These are phyloP conservation scores for Aspergillus ustus DNA, from an alignment of 2,329 filamentous ascomycete genomes.

Conservation along the genomic window DNA sequence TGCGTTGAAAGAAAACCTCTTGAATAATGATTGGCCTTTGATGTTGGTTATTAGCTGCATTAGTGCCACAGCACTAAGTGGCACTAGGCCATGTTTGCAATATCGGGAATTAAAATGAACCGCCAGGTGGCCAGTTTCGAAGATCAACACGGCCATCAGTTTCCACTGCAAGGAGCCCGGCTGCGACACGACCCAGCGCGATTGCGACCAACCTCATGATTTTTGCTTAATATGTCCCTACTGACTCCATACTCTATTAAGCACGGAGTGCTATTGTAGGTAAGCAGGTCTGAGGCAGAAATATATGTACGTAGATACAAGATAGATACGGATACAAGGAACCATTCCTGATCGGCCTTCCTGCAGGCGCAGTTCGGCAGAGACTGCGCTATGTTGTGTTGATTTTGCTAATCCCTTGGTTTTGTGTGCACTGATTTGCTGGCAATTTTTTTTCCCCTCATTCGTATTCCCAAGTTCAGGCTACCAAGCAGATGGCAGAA, in stretches of 20 bases:
- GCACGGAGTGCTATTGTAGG: neutral
- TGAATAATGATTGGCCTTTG: neutral
- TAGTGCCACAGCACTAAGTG: conserved; percentile 15
- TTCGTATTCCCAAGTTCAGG: neutral
- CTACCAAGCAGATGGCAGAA: neutral
- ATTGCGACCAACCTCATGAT: neutral
- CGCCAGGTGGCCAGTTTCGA: conserved; percentile 9
- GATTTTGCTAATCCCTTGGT: neutral
- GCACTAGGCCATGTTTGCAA: conserved; percentile 15
- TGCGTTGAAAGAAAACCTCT: neutral
- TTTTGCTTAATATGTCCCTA: neutral
- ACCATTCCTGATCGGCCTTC: too few species aligned
- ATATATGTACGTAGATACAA: neutral
- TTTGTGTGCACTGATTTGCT: neutral
- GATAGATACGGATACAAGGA: neutral
- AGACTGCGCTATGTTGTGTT: neutral
- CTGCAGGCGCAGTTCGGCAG: neutral
- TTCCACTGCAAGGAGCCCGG: neutral
- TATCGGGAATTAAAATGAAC: neutral
- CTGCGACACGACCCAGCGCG: neutral
- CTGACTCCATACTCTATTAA: neutral
- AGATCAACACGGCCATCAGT: neutral
- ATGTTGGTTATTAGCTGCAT: conserved; percentile 1
- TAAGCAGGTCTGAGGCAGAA: neutral
- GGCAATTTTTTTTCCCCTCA: neutral